Conservation (phyloP, 2,329 filamentous ascomycete species). For the Diatrype stigma region DNA sequence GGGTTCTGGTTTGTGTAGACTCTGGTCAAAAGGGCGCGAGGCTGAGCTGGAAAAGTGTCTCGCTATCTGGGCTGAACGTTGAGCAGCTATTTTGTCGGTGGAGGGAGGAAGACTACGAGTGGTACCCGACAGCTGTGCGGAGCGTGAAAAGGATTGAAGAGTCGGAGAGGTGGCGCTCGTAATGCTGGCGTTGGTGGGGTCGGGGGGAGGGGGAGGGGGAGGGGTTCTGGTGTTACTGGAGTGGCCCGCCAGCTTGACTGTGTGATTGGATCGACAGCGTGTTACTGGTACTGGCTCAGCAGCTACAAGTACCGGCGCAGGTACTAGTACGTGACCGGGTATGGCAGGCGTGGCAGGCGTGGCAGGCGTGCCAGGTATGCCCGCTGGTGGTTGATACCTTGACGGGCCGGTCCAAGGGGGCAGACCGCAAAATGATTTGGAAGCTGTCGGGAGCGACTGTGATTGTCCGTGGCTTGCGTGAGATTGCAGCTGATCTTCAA, state of each 20-base stretch:
- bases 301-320: constrained; percentile 5
- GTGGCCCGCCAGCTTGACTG: constrained; percentile 23
- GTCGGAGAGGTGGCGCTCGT: background rate
- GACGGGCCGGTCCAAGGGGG: too few species aligned
- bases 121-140: constrained; percentile 6
- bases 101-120: constrained; percentile 5
- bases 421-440: too few species aligned
- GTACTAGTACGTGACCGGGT: too few species aligned
- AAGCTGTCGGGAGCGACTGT: background rate
- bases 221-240: constrained; percentile 22
- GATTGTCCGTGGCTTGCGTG: background rate
- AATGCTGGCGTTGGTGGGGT: background rate
- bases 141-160: constrained; percentile 16
- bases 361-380: too few species aligned
- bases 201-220: constrained; percentile 23
- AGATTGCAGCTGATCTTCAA: background rate
- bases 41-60: constrained; percentile 45
- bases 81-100: constrained; percentile 41
- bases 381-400: too few species aligned
- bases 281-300: background rate
- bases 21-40: constrained; percentile 19
- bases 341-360: too few species aligned
- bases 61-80: constrained; percentile 51
- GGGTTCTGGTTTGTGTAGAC: constrained; percentile 10
- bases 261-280: constrained; percentile 23